A percentile compares a stretch with the other conserved stretches of the same genome.
phyloP scores from a whole-genome alignment of 176 grass and related monocot species.

The Poa pratensis region DNA sequence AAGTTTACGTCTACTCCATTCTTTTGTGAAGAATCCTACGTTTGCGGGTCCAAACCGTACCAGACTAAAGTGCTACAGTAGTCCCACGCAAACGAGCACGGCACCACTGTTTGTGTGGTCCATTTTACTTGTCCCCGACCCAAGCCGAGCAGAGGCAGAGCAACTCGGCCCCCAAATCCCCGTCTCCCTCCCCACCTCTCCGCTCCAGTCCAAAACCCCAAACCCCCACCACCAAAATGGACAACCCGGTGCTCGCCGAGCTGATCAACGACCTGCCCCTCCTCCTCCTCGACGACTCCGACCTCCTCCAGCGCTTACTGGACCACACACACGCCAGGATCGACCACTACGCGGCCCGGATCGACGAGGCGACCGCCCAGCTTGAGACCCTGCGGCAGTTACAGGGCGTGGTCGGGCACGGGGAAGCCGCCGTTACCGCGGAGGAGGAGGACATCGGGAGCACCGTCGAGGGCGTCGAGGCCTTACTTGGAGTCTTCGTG shows the following conservation, averaged over 20 bases:
- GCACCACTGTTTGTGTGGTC: background rate
- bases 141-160: background rate
- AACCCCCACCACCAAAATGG: background rate
- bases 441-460: background rate
- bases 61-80: background rate
- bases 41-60: background rate
- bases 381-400: background rate
- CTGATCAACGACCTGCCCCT: background rate
- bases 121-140: background rate
- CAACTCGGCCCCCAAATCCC: background rate
- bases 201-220: slow-evolving; percentile 3
- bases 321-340: background rate
- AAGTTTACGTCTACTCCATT: background rate
- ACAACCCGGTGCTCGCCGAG: background rate
- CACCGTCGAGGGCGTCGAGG: background rate
- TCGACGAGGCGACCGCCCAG: background rate
- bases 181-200: background rate
- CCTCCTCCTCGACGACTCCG: background rate
- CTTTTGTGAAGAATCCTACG: background rate
- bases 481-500: background rate
- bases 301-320: background rate
- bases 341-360: background rate
- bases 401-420: too few relatives aligned
- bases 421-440: background rate
- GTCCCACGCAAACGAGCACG: background rate